Evolutionary conservation across 2,329 filamentous ascomycete species (phyloP), one percentile per base, ranked within the genome.

Genomic region (Teratosphaeria viscida): DNA sequence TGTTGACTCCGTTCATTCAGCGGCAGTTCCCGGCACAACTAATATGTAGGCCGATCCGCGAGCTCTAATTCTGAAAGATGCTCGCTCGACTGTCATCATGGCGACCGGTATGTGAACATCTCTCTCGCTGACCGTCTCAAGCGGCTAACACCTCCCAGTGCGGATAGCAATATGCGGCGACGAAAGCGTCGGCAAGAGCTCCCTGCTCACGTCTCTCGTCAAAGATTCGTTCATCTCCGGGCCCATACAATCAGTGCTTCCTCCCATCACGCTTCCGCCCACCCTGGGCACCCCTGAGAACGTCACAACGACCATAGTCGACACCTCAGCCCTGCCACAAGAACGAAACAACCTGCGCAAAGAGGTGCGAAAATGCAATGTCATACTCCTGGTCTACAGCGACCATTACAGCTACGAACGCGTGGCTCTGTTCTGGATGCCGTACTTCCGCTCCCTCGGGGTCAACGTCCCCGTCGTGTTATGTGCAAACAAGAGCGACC

Each of bases 351-450:
- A 87, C 19, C 80, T 99, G 61, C 88, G 92, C 62, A 94, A 94
- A 72, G 94, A 97, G 77, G 92, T 99, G 63, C 86, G 94, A 64
- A 96, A 96, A 74, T 94, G 88, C 70, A 99, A 96, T 73, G 92
- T 96, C 66, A 97, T 99, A 64, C 81, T 97, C 19, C 84, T 99
- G 52, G 92, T 99, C 58, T 99, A 99, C 75, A 92, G 92, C 65
- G 94, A 99, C 73, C 92, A 97, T 76, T 99, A 99, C 79, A 97
- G 92, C 81, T 99, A 97, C 77, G 94, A 99, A 73, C 82, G 94
- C 43, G 92, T 99, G 3, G 94, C 92, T 3, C 80, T 99, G 54
- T 99, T 97, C 75, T 99, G 94, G 94, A 88, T 99, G 83, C 94
- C 94, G 11, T 95, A 96, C 75, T 97, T 99, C 71, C 88, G 94